A percentile compares a stretch with the other conserved stretches of the same genome.
Evolutionary conservation across 176 grass and related monocot genomes (phyloP).

Genomic region (Elaeis guineensis): DNA sequence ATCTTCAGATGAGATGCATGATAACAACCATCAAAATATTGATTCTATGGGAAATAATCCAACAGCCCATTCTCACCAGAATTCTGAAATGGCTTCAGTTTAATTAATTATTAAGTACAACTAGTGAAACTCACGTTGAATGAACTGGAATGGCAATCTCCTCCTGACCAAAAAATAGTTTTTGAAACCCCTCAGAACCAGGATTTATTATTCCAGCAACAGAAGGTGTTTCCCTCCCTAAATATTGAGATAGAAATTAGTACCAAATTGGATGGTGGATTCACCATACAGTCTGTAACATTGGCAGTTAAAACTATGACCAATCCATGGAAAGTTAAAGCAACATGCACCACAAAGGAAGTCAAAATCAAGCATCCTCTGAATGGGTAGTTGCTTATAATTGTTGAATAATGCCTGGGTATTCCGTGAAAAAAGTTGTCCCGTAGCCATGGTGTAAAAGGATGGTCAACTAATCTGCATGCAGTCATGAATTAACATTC

Average conservation of each 20-base stretch:
- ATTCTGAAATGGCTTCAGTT: too few species aligned
- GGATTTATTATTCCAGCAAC: constrained; percentile 98
- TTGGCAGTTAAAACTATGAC: too few species aligned
- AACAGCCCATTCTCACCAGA: too few species aligned
- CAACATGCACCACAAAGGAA: constrained; percentile 70
- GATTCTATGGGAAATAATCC: too few species aligned
- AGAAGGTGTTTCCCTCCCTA: constrained; percentile 94
- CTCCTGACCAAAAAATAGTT: constrained; percentile 97
- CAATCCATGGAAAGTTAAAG: constrained; percentile 15
- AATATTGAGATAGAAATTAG: constrained; percentile 8
- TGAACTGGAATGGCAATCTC: constrained; percentile 99
- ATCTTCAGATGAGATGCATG: too few species aligned
- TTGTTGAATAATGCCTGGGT: constrained; percentile 96
- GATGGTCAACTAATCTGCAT: neutral
- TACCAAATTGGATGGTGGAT: too few species aligned
- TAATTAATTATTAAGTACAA: neutral
- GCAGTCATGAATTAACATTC: too few species aligned
- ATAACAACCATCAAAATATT: too few species aligned
- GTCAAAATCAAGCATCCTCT: constrained; percentile 98
- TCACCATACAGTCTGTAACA: too few species aligned
- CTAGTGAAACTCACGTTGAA: constrained; percentile 39
- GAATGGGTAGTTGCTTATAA: constrained; percentile 98
- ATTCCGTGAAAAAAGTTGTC: constrained; percentile 84
- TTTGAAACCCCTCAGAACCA: constrained; percentile 96
- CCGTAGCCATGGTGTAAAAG: constrained; percentile 56